Conservation (phyloP, 768 basidiomycete genomes). For the Russula sp. region DNA sequence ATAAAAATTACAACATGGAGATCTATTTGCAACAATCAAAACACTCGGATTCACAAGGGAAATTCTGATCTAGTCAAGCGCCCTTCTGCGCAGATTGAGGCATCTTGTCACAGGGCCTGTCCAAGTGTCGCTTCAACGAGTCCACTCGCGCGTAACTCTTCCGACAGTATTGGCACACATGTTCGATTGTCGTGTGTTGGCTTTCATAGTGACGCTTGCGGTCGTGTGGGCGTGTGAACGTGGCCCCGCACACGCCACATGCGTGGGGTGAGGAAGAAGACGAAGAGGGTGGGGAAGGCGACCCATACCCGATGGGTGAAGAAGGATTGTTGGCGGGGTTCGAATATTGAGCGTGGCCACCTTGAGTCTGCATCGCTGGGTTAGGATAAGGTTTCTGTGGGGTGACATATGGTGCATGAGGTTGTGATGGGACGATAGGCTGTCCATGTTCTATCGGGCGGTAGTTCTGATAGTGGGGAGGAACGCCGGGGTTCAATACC, state of each 20-base stretch:
- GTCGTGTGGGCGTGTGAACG: constrained; percentile 76
- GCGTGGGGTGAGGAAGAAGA: constrained; percentile 54
- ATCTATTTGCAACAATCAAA: constrained; percentile 11
- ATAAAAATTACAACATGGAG: constrained; percentile 4
- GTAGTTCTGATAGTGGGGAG: constrained; percentile 18
- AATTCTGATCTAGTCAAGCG: background rate
- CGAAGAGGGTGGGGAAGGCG: constrained; percentile 25
- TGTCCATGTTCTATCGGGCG: constrained; percentile 18
- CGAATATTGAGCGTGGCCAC: constrained; percentile 13
- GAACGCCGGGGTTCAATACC: constrained; percentile 17
- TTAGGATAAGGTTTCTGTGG: constrained; percentile 13
- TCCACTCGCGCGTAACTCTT: constrained; percentile 76
- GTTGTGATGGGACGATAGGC: constrained; percentile 20
- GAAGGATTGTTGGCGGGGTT: constrained; percentile 18
- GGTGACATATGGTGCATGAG: background rate
- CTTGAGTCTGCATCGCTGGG: constrained; percentile 13
- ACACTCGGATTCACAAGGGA: background rate
- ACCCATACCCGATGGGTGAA: constrained; percentile 21
- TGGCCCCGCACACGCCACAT: constrained; percentile 70
- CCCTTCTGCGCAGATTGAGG: constrained; percentile 13
- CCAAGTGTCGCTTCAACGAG: constrained; percentile 75
- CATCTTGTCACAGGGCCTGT: constrained; percentile 68
- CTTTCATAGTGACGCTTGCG: constrained; percentile 77
- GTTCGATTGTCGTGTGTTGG: constrained; percentile 58
- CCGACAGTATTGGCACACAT: constrained; percentile 64